Base-by-base conservation (phyloP, 2,329 filamentous ascomycete genomes). In the Scedosporium aurantiacum region DNA sequence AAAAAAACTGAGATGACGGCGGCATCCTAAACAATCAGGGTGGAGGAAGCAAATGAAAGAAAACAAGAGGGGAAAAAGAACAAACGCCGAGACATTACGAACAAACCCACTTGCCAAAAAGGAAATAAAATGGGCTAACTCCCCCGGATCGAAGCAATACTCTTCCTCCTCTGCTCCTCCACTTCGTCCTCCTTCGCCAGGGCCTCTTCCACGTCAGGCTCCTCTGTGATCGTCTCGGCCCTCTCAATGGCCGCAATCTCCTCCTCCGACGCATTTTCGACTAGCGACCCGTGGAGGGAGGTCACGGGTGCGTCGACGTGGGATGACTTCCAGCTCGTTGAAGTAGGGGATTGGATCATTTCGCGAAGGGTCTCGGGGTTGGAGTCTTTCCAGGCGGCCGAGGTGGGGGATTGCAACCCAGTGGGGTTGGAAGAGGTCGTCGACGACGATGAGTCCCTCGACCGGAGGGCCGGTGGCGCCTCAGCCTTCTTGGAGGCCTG, bases 401-500 rank as follows among this genome's bases (percentile, higher is more conserved):
- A 28, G 10, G 73, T 76, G 2, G 77, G 75, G 2, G 75, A 77
- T 64, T 78, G 76, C 28, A 78, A 68, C n/a, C 71, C 71, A 6
- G 67, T 65, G 12, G 65, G 62, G 25, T 65, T 64, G 57, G 57
- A 63, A 50, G 57, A 57, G 18, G 40, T 10, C 1, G 32, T 40
- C 3, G 28, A 21, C 5, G n/a, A 50, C 18, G 47, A 41, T 10
- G 27, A 57, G 12, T 32, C 25, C 8, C 23, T 45, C 21, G 43
- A 25, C 57, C 21, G n/a, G 23, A 55, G 45, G 7, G 47, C 8
- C 18, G 59, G 57, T 12, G 28, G 23, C 4, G 62, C 28, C 6
- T 40, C 41, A 10, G 63, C 54, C 54, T 66, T 63, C 50, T 61
- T 57, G 25, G 57, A 16, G 37, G 57, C 52, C 2, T 54, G 43